phyloP scores from a whole-genome alignment of 352 stramenopile genomes.

The Thraustochytrium sp. region DNA sequence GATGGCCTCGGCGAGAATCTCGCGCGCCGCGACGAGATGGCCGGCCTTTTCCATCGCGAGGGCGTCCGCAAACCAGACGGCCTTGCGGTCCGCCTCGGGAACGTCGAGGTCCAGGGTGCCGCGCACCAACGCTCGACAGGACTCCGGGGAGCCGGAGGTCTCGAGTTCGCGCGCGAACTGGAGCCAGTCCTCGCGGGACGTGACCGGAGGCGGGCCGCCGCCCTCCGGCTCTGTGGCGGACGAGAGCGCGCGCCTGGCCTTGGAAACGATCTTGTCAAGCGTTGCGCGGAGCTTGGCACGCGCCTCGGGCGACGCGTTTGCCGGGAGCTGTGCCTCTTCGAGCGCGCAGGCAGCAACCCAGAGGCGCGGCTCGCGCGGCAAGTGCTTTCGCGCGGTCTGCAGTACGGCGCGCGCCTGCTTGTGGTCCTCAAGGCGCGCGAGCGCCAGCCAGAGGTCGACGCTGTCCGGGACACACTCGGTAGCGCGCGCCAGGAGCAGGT shows the following conservation, averaged over 20 bases:
- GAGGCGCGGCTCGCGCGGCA: constrained; percentile 91
- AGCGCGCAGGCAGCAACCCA: constrained; percentile 98
- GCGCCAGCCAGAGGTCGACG: constrained; percentile 95
- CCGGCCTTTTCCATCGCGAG: constrained; percentile 75
- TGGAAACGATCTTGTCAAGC: constrained; percentile 70
- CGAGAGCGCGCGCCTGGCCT: constrained; percentile 71
- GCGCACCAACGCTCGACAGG: constrained; percentile 86
- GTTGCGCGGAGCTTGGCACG: constrained; percentile 44
- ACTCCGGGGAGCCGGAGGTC: constrained; percentile 76
- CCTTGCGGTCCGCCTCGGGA: constrained; percentile 87
- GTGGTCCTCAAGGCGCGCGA: constrained; percentile 91
- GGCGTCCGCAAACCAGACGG: constrained; percentile 95
- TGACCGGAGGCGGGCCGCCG: constrained; percentile 62
- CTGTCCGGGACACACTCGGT: constrained; percentile 95
- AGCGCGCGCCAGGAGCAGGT: constrained; percentile 87
- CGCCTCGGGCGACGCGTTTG: constrained; percentile 59
- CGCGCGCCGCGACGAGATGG: constrained; percentile 80
- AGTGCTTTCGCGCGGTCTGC: constrained; percentile 84
- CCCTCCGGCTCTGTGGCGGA: constrained; percentile 58
- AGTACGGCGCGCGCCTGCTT: constrained; percentile 94
- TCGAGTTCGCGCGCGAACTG: constrained; percentile 91
- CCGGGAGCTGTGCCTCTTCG: constrained; percentile 91
- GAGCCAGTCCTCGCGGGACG: constrained; percentile 91
- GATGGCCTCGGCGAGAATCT: constrained; percentile 86
- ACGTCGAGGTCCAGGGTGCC: constrained; percentile 87